Conservation (phyloP, 2,329 filamentous ascomycete genomes). For the Aspergillus aculeatus region DNA sequence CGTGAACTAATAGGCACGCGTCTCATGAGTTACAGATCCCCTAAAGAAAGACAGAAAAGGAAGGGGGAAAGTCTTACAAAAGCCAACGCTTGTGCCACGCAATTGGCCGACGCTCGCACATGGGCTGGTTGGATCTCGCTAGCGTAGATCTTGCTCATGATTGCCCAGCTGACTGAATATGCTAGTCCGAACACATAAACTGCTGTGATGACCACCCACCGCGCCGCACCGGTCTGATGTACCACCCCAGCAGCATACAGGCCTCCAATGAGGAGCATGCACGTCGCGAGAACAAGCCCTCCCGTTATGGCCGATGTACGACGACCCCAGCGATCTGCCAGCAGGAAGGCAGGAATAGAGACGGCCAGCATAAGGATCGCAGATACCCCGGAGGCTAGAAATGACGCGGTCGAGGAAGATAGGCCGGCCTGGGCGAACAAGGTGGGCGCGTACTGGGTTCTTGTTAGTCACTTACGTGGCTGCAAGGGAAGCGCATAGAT, state of each 20-base stretch:
- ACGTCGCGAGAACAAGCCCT: neutral
- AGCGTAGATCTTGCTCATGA: neutral
- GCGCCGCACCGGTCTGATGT: neutral
- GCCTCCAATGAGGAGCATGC: conserved; percentile 1
- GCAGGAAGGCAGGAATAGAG: neutral
- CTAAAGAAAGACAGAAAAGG: neutral
- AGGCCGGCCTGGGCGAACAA: conserved; percentile 2
- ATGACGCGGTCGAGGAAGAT: neutral
- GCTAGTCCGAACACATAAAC: neutral
- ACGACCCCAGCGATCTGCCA: conserved; percentile 5
- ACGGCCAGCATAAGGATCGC: neutral
- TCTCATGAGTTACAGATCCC: neutral
- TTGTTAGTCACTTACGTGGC: neutral
- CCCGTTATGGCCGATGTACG: neutral
- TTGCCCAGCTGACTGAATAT: neutral
- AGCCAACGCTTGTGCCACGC: neutral
- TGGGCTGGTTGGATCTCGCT: neutral
- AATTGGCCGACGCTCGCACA: neutral
- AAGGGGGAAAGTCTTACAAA: neutral
- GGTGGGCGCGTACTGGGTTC: neutral
- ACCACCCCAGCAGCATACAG: conserved; percentile 1
- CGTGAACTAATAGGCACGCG: neutral
- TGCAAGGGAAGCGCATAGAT: too few species aligned
- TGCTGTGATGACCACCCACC: conserved; percentile 6
- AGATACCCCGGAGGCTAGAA: neutral